Base-by-base conservation (phyloP, 371 early-diverging fungal species). In the Parasitella parasitica region DNA sequence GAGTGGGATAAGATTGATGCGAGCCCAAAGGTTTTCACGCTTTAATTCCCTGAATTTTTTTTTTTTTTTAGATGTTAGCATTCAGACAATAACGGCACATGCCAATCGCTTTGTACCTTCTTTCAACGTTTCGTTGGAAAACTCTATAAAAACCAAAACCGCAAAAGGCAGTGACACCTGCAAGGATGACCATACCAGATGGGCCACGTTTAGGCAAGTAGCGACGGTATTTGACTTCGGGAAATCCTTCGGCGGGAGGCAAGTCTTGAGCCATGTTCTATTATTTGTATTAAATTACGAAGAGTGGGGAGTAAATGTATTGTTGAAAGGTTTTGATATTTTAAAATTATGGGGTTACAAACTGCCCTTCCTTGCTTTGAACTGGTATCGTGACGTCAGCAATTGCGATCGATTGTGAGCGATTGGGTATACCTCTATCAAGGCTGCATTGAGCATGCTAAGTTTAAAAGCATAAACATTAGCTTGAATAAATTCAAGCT, bases 11-110 rank as follows among this genome's bases (percentile, higher is more conserved):
- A 94, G 74, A 81, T 93, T 84, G 67, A 98, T 93, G 43, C 98
- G 90, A 49, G 91, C 76, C 97, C 97, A 98, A 30, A 89, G 84
- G 69, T 95, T 94, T 77, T 97, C 97, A 64, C 97, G 89, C 59
- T 89, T 86, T 26, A 96, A 82, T 72, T 98, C 97, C 59, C 97
- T 95, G 72, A 15, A 37, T 13, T 37, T 9, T 15, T 32, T 2
- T 30, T n/a, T 57, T 27, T 43, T 24, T 4, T 22, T 61, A 13
- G 6, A 56, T 1, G 15, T 41, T 16, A 6, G 18, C 32, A 32
- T 2, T 32, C 32, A 32, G 6, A 8, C n/a, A n/a, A 7, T 4
- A 7, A 46, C 12, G 26, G 48, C 22, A 24, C 3, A 22, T 46
- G 20, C 8, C 20, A 51, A n/a, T 32, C 32, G 6, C 1, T 2